These are phyloP conservation scores for Panicum miliaceum DNA, from an alignment of 176 grass and related monocot species.

Conservation along the genomic window DNA sequence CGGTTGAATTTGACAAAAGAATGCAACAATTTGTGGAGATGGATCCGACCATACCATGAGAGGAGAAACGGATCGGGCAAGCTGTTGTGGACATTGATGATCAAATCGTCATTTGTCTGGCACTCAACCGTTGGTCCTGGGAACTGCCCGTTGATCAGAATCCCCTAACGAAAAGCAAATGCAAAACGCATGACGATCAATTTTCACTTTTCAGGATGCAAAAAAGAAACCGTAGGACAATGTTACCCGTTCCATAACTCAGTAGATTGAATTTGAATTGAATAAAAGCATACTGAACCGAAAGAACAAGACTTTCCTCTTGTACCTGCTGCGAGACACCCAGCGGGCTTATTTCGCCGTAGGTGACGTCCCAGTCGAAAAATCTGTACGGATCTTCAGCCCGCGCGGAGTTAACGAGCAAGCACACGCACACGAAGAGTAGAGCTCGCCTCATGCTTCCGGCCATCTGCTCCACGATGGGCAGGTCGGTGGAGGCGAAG, in stretches of 20 bases:
- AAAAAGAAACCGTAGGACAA: not conserved
- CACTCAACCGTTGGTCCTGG: slow-evolving; percentile 74
- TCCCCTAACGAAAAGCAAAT: slow-evolving; percentile 40
- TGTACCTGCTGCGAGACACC: slow-evolving; percentile 66
- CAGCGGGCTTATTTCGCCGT: slow-evolving; percentile 64
- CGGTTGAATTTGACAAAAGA: not conserved
- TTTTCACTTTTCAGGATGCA: not conserved
- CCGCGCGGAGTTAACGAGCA: not conserved
- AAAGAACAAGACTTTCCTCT: no score
- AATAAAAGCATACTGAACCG: not conserved
- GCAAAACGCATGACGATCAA: not conserved
- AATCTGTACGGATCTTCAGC: slow-evolving; percentile 62
- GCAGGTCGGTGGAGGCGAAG: not conserved
- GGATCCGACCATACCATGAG: slow-evolving; percentile 58
- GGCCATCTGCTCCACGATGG: not conserved
- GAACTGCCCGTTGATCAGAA: slow-evolving; percentile 87
- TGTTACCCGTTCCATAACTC: not conserved
- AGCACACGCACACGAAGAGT: not conserved
- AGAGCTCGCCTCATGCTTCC: not conserved
- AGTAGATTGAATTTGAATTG: not conserved
- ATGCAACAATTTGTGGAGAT: not conserved
- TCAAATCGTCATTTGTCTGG: slow-evolving; percentile 70
- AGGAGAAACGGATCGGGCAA: slow-evolving; percentile 73
- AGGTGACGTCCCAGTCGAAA: slow-evolving; percentile 68
- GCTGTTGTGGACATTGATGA: slow-evolving; percentile 71